A percentile compares a stretch with the other conserved stretches of the same genome.
These are phyloP conservation scores for Trichosporon sp. DNA, from an alignment of 1,284 basidiomycete species.

Conservation along the genomic window DNA sequence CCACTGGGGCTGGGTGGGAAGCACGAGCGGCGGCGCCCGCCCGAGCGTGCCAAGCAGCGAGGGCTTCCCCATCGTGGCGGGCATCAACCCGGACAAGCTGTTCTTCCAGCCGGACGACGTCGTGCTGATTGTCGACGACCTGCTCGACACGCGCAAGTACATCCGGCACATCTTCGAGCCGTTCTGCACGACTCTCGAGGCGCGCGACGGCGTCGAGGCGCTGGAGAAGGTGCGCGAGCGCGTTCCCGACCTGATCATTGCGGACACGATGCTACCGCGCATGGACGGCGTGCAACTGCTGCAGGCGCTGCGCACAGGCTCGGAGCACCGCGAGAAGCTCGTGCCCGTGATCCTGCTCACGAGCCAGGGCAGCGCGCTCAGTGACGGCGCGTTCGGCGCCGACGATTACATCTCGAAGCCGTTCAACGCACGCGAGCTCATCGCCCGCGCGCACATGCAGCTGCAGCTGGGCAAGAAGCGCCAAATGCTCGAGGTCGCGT, in stretches of 20 bases:
- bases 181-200: constrained; percentile 47
- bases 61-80: constrained; percentile 11
- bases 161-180: constrained; percentile 37
- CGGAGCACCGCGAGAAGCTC: constrained; percentile 17
- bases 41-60: neutral
- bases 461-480: constrained; percentile 40
- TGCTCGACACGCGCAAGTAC: constrained; percentile 37
- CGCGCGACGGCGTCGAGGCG: constrained; percentile 47
- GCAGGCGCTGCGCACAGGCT: constrained; percentile 18
- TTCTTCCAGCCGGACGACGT: constrained; percentile 43
- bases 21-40: neutral
- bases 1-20: neutral
- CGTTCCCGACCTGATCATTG: constrained; percentile 40
- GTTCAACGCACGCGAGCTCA: constrained; percentile 46
- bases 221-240: constrained; percentile 33
- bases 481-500: constrained; percentile 33
- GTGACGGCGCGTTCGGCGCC: constrained; percentile 46
- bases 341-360: constrained; percentile 40
- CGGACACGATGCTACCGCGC: constrained; percentile 52
- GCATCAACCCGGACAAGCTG: constrained; percentile 36
- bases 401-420: constrained; percentile 47
- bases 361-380: constrained; percentile 35
- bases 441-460: constrained; percentile 46
- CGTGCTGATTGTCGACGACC: constrained; percentile 41
- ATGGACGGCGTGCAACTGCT: constrained; percentile 37